Evolutionary conservation across 179 eudicot species (phyloP), one percentile per base, ranked within the genome.

Genomic region (Beta lomatogona): DNA sequence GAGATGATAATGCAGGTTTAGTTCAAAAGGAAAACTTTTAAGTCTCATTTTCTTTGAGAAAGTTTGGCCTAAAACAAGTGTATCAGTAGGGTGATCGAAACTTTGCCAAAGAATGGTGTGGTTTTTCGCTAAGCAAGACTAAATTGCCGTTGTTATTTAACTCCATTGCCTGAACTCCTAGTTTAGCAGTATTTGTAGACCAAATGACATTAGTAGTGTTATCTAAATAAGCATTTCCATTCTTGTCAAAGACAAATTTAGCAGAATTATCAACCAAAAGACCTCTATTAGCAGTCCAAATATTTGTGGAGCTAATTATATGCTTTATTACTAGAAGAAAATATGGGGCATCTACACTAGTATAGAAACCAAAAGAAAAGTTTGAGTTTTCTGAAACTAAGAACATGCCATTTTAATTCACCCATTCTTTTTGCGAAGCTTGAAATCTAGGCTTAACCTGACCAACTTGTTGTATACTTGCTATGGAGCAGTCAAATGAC

Each of bases 201-300:
- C 80, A 77, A 25, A 65, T 18, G 12, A 66, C 50, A 52, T 11
- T 44, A 7, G 71, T 64, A 22, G 71, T 21, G 58, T 63, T 61
- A 13, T 63, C n/a, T 22, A 77, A 48, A 77, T 6, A 61, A 77
- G 59, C 71, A 46, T 63, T 77, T 6, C 79, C 79, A 45, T 46
- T 53, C 45, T 77, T 77, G 19, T 63, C 79, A 48, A 77, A 25
- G 21, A 63, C 71, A 50, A 77, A 77, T 15, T 77, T 77, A 25
- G 71, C 71, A 9, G 79, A 46, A 64, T 77, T 50, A 61, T 77
- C 71, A 2, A 64, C 79, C 5, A 64, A 52, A 21, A 64, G 44
- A 14, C 79, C 71, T 77, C 79, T 77, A 77, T 77, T 63, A 11
- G 79, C 79, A 46, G 46, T 77, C 79, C 79, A 77, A 45, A 53